These are phyloP conservation scores for Gynochthodes officinalis DNA, from an alignment of 257 asterid genomes.

Conservation along the genomic window DNA sequence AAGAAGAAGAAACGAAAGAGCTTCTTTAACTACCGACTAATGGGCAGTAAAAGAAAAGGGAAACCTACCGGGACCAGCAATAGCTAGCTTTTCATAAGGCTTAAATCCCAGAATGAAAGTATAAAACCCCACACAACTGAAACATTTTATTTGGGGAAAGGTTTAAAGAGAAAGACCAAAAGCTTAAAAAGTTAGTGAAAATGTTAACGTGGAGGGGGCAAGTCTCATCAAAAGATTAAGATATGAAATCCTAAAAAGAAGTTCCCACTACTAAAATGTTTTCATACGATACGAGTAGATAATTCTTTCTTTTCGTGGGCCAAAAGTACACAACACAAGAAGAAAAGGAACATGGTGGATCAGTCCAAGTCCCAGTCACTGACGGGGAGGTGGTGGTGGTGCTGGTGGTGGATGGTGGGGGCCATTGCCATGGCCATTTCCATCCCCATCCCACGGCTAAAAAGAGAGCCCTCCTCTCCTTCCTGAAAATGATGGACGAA, in stretches of 20 bases:
- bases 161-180: constrained; percentile 9
- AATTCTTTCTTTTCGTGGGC: constrained; percentile 46
- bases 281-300: constrained; percentile 14
- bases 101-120: not conserved
- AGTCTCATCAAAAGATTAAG: constrained; percentile 52
- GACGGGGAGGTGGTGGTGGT: not conserved
- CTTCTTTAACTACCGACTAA: not conserved
- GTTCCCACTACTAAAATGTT: constrained; percentile 54
- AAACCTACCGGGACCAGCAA: not conserved
- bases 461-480: not conserved
- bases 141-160: not conserved
- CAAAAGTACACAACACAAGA: constrained; percentile 26
- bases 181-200: constrained; percentile 33
- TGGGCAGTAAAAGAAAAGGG: no score
- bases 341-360: no score
- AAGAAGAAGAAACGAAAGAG: not conserved
- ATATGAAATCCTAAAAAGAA: constrained; percentile 63
- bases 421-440: constrained; percentile 6
- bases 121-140: not conserved
- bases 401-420: constrained; percentile 9
- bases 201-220: constrained; percentile 42
- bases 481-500: constrained; percentile 12
- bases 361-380: no score
- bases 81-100: not conserved
- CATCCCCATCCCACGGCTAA: not conserved